phyloP scores from a whole-genome alignment of 305 asterid genomes.

The Fraxinus xanthoxyloides region DNA sequence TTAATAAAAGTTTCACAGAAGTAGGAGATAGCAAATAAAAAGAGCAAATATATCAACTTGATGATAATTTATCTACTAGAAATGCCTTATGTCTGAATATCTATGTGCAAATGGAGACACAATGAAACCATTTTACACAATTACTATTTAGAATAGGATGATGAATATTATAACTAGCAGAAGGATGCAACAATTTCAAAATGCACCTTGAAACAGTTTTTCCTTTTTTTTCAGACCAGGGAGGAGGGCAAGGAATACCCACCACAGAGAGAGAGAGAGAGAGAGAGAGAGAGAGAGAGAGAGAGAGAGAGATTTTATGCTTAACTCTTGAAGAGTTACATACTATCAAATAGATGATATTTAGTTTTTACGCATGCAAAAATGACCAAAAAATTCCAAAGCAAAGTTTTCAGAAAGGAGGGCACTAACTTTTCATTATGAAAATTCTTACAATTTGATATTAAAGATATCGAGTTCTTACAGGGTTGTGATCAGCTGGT shows the following conservation, averaged over 20 bases:
- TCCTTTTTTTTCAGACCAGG: not conserved
- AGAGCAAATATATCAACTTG: not conserved
- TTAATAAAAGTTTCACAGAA: not conserved
- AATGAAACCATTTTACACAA: not conserved
- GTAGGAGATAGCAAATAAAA: not conserved
- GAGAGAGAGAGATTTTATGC: not conserved
- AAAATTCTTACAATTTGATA: not conserved
- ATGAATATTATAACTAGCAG: not conserved
- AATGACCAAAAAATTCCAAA: not conserved
- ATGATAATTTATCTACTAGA: not conserved
- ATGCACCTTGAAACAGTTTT: not conserved
- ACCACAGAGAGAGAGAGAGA: not conserved
- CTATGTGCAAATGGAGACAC: not conserved
- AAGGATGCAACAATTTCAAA: not conserved
- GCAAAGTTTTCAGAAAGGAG: not conserved
- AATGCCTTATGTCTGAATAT: not conserved
- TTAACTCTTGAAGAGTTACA: not conserved
- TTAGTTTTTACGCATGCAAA: not conserved
- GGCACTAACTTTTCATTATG: not conserved
- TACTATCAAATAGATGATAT: not conserved
- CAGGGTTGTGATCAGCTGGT: slow-evolving; percentile 85
- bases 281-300: not conserved
- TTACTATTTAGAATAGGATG: not conserved
- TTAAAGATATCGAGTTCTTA: slow-evolving; percentile 31
- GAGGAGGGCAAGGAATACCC: not conserved